Conservation (phyloP, 352 stramenopile genomes). For the Pythium plurisporium region DNA sequence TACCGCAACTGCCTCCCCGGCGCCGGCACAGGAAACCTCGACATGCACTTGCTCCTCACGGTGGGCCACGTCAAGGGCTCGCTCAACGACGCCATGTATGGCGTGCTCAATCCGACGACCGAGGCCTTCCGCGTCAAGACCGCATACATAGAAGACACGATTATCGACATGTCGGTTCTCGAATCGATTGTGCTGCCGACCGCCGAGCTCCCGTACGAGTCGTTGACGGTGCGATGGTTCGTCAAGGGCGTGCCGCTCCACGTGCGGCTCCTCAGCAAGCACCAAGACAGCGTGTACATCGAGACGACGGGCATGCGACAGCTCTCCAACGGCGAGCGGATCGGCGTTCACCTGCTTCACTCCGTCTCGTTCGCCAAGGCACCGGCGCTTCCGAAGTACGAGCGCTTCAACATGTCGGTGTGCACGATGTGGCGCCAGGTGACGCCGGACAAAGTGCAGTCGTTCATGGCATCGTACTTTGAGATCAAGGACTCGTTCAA, state of each 20-base stretch:
- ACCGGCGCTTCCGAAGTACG: conserved; percentile 26
- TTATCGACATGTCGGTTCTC: conserved; percentile 40
- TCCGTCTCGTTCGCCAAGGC: conserved; percentile 52
- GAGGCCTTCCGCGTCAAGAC: conserved; percentile 49
- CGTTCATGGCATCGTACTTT: neutral
- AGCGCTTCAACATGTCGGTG: conserved; percentile 46
- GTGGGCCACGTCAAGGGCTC: conserved; percentile 36
- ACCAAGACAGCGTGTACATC: conserved; percentile 52
- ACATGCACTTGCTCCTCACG: conserved; percentile 13
- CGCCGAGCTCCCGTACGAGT: conserved; percentile 38
- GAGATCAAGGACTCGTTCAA: conserved; percentile 24
- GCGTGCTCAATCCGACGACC: conserved; percentile 29
- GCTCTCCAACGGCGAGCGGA: conserved; percentile 33
- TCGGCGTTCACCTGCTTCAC: conserved; percentile 57
- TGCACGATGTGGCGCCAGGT: conserved; percentile 42
- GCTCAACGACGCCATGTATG: conserved; percentile 58
- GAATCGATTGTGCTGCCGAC: conserved; percentile 37
- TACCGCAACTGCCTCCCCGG: conserved; percentile 36
- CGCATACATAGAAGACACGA: conserved; percentile 38
- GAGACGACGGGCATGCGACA: conserved; percentile 43
- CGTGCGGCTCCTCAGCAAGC: conserved; percentile 33
- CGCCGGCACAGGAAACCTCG: neutral
- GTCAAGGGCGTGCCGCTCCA: conserved; percentile 40
- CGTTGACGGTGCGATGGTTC: conserved; percentile 52
- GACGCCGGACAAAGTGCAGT: neutral